Evolutionary conservation across 345 rosid species (phyloP), one percentile per base, ranked within the genome.

Genomic region (Heritiera fomes): DNA sequence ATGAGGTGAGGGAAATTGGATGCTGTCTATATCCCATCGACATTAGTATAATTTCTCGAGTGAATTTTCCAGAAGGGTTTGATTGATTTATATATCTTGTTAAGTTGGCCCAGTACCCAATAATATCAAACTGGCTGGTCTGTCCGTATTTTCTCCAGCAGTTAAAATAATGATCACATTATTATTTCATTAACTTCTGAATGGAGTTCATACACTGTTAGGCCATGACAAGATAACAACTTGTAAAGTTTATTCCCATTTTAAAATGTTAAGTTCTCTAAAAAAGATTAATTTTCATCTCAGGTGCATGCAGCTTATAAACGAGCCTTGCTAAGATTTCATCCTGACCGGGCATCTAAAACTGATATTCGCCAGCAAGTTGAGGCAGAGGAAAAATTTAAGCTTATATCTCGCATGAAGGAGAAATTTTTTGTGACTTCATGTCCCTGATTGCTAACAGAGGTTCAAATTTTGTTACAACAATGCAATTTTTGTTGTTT

Each of bases 311-410:
- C 93, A 1, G 97, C 95, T 8, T 92, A 90, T 82, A 94, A 88
- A 70, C 85, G 73, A 81, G 98, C 98, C 4, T 73, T 94, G 83
- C 82, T 94, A 70, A 88, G 82, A 80, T 94, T 90, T 77, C 99
- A 96, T 80, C 97, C 94, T 7, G 98, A 96, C 83, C 86, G 97
- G 63, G 87, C 94, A 40, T 90, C 97, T 53, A 89, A 85, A 85
- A 85, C 83, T 3, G 94, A 91, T 81, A 78, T 96, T 59, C 87
- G 88, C 34, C 91, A 86, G 73, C 93, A 92, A 82, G 97, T 92
- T 71, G 97, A 92, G 84, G 93, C 97, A 0, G 99, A 94, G 83
- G 99, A 96, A 80, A 94, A 88, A 67, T 92, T 96, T 80, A 96
- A 96, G 83, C 92, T 92, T 74, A 89, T 96, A 78, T 86, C 91